phyloP scores from a whole-genome alignment of 495 filamentous ascomycete species.

The Cetradonia linearis region DNA sequence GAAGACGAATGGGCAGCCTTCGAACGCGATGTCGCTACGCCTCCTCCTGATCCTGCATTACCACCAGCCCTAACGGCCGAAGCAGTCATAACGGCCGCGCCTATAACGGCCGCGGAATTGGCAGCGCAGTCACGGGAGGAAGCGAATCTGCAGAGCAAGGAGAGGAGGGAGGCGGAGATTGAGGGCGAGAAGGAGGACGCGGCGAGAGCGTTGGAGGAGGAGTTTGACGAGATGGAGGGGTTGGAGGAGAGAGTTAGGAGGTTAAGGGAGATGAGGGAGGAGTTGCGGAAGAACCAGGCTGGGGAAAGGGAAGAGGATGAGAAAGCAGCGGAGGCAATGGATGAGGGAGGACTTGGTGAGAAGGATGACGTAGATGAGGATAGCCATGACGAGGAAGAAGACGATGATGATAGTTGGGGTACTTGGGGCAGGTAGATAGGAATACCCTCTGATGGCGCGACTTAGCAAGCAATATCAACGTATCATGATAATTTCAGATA shows the following conservation, averaged over 20 bases:
- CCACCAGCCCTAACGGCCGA: constrained; percentile 32
- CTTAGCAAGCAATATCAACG: background rate
- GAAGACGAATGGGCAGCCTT: constrained; percentile 89
- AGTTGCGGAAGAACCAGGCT: constrained; percentile 50
- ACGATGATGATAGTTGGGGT: constrained; percentile 54
- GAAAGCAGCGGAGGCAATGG: constrained; percentile 17
- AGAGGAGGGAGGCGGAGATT: constrained; percentile 50
- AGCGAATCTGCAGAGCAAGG: constrained; percentile 40
- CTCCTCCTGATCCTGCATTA: constrained; percentile 32
- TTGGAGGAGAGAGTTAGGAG: constrained; percentile 69
- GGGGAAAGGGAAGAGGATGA: constrained; percentile 39
- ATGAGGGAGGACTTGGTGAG: constrained; percentile 28
- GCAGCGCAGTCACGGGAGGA: constrained; percentile 54
- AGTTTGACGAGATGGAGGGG: constrained; percentile 91
- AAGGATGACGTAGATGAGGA: constrained; percentile 34
- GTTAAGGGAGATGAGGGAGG: constrained; percentile 62
- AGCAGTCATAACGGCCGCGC: constrained; percentile 59
- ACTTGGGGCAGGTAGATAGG: constrained; percentile 44
- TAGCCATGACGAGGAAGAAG: constrained; percentile 33
- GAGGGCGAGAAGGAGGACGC: constrained; percentile 84
- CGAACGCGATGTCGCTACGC: constrained; percentile 68
- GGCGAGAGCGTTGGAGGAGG: constrained; percentile 65
- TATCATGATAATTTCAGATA: background rate
- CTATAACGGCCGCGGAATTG: constrained; percentile 60
- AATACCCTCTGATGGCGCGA: background rate